Evolutionary conservation across 768 basidiomycete genomes (phyloP), one percentile per base, ranked within the genome.

Genomic region (Russula olivacea): DNA sequence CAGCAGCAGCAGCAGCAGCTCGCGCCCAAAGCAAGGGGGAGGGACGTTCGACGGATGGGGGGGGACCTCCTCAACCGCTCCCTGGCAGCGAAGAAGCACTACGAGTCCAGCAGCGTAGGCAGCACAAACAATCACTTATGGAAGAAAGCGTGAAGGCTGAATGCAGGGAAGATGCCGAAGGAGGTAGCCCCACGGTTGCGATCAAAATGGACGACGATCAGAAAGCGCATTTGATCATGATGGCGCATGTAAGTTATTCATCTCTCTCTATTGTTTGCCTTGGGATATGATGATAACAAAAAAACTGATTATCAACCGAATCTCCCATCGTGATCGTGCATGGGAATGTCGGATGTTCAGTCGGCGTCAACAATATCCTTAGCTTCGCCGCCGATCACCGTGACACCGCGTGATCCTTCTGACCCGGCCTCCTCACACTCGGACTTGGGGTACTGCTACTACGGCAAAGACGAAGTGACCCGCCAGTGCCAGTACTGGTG

Each of bases 141-240:
- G 34, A 34, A 34, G 10, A 36, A 36, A 36, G 36, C 36, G 36
- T 36, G 36, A 36, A 36, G 12, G 36, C 36, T 36, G 45, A 21
- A 45, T 40, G 38, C n/a, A 45, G 11, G 45, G 21, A 45, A 21
- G 11, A 36, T 3, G n/a, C 34, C 10, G 34, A 36, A 23, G 12
- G 9, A 38, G 34, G 34, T 8, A 53, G 36, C 21, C 4, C 25
- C 19, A 25, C 12, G 5, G n/a, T 7, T 9, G 17, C 3, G 34
- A 11, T 5, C 49, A 38, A 38, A n/a, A 41, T 17, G 12, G 56
- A 45, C 43, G 56, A 52, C 52, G 59, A 19, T 45, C 51, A 19
- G 59, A 53, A 49, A 17, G 56, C 36, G n/a, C 32, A 47, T 10
- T 47, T 47, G 21, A 47, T 25, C 47, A 15, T 58, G 61, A 52